Conservation (phyloP, 768 basidiomycete genomes). For the Daedaleopsis sinensis region DNA sequence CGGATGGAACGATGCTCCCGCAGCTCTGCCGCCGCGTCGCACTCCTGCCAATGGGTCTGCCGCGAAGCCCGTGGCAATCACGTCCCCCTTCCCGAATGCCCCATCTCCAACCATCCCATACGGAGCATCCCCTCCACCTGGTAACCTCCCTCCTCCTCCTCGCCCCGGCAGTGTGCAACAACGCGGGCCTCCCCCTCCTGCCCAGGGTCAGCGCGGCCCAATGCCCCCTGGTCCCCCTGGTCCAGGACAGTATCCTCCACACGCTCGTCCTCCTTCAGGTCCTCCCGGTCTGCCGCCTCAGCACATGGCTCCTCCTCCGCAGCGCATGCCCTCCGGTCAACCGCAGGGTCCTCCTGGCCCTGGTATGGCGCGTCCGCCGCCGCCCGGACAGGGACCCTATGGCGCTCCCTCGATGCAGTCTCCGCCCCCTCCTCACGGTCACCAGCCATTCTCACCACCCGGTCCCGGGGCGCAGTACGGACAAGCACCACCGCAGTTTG, state of each 20-base stretch:
- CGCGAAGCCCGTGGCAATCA: constrained; percentile 72
- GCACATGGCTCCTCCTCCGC: constrained; percentile 39
- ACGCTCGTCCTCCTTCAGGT: constrained; percentile 34
- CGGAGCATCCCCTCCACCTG: constrained; percentile 24
- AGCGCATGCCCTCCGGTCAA: constrained; percentile 34
- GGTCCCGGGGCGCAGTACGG: constrained; percentile 1
- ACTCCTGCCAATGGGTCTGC: constrained; percentile 50
- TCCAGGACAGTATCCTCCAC: constrained; percentile 36
- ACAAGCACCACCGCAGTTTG: neutral
- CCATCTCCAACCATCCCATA: constrained; percentile 23
- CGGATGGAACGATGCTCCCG: constrained; percentile 93
- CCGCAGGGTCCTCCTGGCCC: constrained; percentile 36
- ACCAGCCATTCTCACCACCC: constrained; percentile 13
- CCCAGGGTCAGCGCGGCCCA: constrained; percentile 33
- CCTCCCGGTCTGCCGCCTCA: constrained; percentile 34
- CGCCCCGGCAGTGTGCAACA: constrained; percentile 64
- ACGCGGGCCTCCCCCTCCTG: constrained; percentile 46
- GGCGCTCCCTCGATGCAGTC: constrained; percentile 43
- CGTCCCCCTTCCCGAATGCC: constrained; percentile 85
- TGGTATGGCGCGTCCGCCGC: constrained; percentile 37
- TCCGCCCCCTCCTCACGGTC: constrained; percentile 31
- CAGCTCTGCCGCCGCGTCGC: constrained; percentile 48
- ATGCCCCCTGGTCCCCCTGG: constrained; percentile 35
- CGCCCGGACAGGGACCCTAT: constrained; percentile 47
- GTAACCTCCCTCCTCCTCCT: constrained; percentile 50